These are phyloP conservation scores for Quercus phellos DNA, from an alignment of 331 rosid genomes.

Conservation along the genomic window DNA sequence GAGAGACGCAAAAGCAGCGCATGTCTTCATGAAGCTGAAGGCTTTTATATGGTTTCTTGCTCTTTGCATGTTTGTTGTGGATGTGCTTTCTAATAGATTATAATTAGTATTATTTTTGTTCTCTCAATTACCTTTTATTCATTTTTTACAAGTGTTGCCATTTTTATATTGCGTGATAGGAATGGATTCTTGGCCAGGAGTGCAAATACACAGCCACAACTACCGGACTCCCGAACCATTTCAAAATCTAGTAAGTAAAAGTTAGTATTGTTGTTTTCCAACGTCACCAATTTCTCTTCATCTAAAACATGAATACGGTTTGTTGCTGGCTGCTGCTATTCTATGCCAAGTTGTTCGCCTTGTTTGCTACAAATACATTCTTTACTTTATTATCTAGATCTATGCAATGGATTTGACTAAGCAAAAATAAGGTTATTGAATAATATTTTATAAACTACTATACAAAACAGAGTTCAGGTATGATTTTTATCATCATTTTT, in stretches of 20 bases:
- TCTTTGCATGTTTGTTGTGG: not conserved
- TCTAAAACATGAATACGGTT: not conserved
- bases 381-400: no score
- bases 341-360: no score
- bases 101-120: not conserved
- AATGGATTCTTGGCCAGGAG: not conserved
- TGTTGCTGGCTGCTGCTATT: not conserved
- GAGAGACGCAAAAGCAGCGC: no score
- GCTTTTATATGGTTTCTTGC: not conserved
- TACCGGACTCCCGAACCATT: conserved; percentile 26
- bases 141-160: not conserved
- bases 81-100: not conserved
- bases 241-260: conserved; percentile 4
- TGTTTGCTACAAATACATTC: no score
- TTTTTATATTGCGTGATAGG: conserved; percentile 13
- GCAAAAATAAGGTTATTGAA: no score
- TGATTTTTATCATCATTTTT: no score
- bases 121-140: no score
- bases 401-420: no score
- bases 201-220: conserved; percentile 31
- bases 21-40: no score
- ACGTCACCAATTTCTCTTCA: not conserved
- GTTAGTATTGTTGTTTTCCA: not conserved
- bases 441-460: no score
- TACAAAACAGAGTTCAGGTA: no score